A percentile compares a stretch with the other conserved stretches of the same genome.
Evolutionary conservation across 768 basidiomycete species (phyloP).

Genomic region (Russula emetica): DNA sequence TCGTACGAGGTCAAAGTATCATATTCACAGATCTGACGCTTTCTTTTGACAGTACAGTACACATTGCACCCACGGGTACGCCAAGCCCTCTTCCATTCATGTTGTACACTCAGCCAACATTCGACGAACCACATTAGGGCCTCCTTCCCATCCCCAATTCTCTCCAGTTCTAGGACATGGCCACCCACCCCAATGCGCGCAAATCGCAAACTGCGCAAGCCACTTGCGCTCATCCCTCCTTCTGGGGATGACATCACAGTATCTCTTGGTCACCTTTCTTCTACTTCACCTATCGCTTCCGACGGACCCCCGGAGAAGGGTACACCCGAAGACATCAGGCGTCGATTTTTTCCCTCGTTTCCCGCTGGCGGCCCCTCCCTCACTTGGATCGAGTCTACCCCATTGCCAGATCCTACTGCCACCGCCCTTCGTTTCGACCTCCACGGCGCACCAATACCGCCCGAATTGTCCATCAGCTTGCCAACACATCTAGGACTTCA

Average conservation of each 20-base stretch:
- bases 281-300: not conserved
- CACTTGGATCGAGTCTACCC: slow-evolving; percentile 84
- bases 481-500: no score
- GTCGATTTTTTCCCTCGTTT: slow-evolving; percentile 73
- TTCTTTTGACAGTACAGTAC: not conserved
- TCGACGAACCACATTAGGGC: slow-evolving; percentile 1
- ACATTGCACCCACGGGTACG: slow-evolving; percentile 3
- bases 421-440: no score
- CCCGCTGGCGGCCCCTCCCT: slow-evolving; percentile 66
- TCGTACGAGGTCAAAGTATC: not conserved
- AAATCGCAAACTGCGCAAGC: slow-evolving; percentile 51
- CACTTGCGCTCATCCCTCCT: slow-evolving; percentile 55
- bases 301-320: slow-evolving; percentile 54
- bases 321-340: slow-evolving; percentile 77
- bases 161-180: slow-evolving; percentile 50
- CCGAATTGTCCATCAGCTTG: no score
- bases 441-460: no score
- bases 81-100: not conserved
- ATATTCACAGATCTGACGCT: not conserved
- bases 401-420: no score
- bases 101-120: not conserved
- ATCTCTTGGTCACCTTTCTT: no score
- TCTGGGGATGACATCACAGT: no score
- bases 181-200: slow-evolving; percentile 48
- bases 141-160: slow-evolving; percentile 36